Conservation (phyloP, 768 basidiomycete genomes). For the Cubamyces lactineus region DNA sequence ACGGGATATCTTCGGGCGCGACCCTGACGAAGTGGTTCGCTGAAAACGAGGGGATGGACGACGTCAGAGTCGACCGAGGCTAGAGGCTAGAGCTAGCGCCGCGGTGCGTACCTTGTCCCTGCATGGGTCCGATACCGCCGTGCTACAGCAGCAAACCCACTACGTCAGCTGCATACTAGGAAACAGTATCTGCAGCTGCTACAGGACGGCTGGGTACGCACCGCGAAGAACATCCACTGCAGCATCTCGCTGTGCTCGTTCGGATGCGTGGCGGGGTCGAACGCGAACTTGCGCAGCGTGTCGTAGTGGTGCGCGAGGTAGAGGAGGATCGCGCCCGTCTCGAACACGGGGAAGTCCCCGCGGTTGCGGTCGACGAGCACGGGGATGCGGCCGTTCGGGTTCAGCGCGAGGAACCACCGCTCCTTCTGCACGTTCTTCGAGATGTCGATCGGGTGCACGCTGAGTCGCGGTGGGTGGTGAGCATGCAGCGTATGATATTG, state of each 20-base stretch:
- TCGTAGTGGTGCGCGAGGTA: slow-evolving; percentile 84
- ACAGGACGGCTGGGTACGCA: no score
- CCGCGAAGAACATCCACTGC: slow-evolving; percentile 87
- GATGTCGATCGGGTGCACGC: slow-evolving; percentile 57
- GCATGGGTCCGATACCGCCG: slow-evolving; percentile 81
- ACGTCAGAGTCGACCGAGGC: not conserved
- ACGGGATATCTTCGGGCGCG: slow-evolving; percentile 70
- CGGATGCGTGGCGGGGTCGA: slow-evolving; percentile 51
- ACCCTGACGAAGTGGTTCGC: slow-evolving; percentile 66
- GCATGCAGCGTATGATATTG: not conserved
- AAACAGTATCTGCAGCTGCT: no score
- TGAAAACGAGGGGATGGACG: not conserved
- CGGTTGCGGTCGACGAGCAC: slow-evolving; percentile 67
- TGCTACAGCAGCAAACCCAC: slow-evolving; percentile 48
- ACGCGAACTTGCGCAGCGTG: slow-evolving; percentile 64
- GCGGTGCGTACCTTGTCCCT: slow-evolving; percentile 62
- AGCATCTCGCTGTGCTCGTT: slow-evolving; percentile 70
- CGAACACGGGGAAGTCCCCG: slow-evolving; percentile 65
- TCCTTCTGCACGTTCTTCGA: slow-evolving; percentile 74
- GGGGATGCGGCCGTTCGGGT: slow-evolving; percentile 78
- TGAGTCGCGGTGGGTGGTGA: slow-evolving; percentile 30
- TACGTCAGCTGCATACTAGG: not conserved
- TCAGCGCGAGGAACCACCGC: slow-evolving; percentile 73
- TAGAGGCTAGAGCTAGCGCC: not conserved
- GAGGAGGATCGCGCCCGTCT: slow-evolving; percentile 79